Percentiles rank a stretch among this genome's conserved stretches.
Evolutionary conservation across 1,139 yeast species (phyloP).

Genomic region (Groenewaldozyma auringiensis): DNA sequence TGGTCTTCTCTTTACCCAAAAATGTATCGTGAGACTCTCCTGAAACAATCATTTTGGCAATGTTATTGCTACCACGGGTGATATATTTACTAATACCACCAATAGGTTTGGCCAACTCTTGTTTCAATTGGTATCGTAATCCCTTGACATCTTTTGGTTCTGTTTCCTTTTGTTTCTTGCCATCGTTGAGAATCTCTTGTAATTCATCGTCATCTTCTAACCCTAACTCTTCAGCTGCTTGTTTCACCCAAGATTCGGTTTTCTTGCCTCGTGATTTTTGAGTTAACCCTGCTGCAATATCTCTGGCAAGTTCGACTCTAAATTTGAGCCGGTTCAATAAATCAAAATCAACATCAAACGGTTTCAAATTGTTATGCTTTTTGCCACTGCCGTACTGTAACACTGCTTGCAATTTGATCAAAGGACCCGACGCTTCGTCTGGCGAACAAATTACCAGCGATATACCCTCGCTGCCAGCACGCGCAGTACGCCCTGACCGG

Average conservation of each 20-base stretch:
- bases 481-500: constrained; percentile 96
- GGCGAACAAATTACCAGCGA: constrained; percentile 90
- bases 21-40: constrained; percentile 65
- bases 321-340: constrained; percentile 62
- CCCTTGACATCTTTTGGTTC: constrained; percentile 26
- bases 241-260: constrained; percentile 72
- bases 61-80: constrained; percentile 74
- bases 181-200: constrained; percentile 36
- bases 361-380: constrained; percentile 41
- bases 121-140: constrained; percentile 49
- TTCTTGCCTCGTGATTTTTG: constrained; percentile 55
- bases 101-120: constrained; percentile 50
- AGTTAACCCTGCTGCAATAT: constrained; percentile 64
- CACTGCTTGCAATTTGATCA: constrained; percentile 63
- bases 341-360: constrained; percentile 71
- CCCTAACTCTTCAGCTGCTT: constrained; percentile 93
- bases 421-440: constrained; percentile 80
- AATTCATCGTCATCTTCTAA: constrained; percentile 59
- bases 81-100: constrained; percentile 51
- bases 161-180: constrained; percentile 18
- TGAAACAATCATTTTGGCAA: constrained; percentile 74
- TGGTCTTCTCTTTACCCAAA: constrained; percentile 58
- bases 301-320: constrained; percentile 60
- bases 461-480: constrained; percentile 93
- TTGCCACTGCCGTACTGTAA: constrained; percentile 33